A percentile compares a stretch with the other conserved stretches of the same genome.
Evolutionary conservation across 2,329 filamentous ascomycete genomes (phyloP).

Genomic region (Geosmithia flava): DNA sequence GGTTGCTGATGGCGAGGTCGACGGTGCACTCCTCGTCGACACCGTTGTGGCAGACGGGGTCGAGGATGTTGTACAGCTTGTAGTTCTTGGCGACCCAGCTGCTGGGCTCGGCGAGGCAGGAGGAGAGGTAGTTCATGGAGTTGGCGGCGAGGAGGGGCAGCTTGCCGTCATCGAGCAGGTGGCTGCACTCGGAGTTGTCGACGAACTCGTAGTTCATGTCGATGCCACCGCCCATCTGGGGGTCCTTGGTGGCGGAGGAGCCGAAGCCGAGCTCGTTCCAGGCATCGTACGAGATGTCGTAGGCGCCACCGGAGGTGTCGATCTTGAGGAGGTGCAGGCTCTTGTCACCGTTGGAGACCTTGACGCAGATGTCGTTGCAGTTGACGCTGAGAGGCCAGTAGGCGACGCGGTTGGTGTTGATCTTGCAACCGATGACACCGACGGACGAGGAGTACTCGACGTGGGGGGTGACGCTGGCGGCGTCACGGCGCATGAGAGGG

Average conservation of each 20-base stretch:
- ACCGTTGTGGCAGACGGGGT: slow-evolving; percentile 35
- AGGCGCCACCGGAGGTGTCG: slow-evolving; percentile 40
- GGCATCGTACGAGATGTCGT: slow-evolving; percentile 49
- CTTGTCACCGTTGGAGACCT: slow-evolving; percentile 34
- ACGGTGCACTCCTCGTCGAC: slow-evolving; percentile 37
- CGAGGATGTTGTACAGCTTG: slow-evolving; percentile 39
- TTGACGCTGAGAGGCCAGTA: slow-evolving; percentile 43
- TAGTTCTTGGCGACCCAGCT: slow-evolving; percentile 42
- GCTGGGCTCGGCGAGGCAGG: slow-evolving; percentile 28
- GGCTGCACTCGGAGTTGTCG: slow-evolving; percentile 31
- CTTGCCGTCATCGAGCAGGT: slow-evolving; percentile 38
- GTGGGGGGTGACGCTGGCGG: slow-evolving; percentile 35
- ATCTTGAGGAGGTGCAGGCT: slow-evolving; percentile 44
- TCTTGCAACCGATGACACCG: slow-evolving; percentile 47
- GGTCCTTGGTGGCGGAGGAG: slow-evolving; percentile 29
- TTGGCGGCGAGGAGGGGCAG: slow-evolving; percentile 42
- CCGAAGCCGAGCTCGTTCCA: slow-evolving; percentile 47
- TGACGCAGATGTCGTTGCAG: slow-evolving; percentile 45
- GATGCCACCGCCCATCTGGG: slow-evolving; percentile 34
- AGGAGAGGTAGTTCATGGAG: slow-evolving; percentile 40
- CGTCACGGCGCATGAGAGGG: slow-evolving; percentile 4
- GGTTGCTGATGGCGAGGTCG: slow-evolving; percentile 34
- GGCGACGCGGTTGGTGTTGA: slow-evolving; percentile 47
- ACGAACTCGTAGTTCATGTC: slow-evolving; percentile 37
- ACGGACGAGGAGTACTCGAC: slow-evolving; percentile 42